Base-by-base conservation (phyloP, 345 rosid species). In the Clarkia xantiana region DNA sequence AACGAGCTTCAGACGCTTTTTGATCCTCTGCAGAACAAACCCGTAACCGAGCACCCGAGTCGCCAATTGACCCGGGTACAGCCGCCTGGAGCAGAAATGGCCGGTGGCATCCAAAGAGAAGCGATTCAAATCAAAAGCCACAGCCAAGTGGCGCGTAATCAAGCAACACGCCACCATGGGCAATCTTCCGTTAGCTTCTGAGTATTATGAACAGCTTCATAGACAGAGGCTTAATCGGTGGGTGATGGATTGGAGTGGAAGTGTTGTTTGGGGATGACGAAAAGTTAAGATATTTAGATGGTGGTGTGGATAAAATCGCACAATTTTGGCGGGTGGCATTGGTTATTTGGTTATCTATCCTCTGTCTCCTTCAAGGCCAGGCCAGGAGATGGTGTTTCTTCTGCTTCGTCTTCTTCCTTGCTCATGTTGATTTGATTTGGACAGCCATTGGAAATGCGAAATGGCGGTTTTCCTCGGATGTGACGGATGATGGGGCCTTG, bases 121-220 rank as follows among this genome's bases (percentile, higher is more conserved):
- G 8, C 49, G 68, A 14, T 51, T 73, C 84, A 74, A 71, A 68
- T 55, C 67, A 65, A 61, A 53, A 71, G 53, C 47, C 55, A 42
- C 12, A 23, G 72, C 67, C 65, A 65, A 66, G 71, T 69, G 83
- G 76, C 74, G 61, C 46, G 58, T 44, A 58, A 40, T 59, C 65
- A 71, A 55, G 66, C 52, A 67, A 61, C 91, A 69, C 62, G 74
- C 70, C 77, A 82, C 57, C 82, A 74, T 73, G 67, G 12, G 71
- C 36, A 29, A 9, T 2, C 4, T 18, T 29, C 9, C 8, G 9
- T 29, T 10, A 29, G 36, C 36, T 29, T 29, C 36, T 29, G 36
- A 29, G 4, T 7, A 29, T 29, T 29, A 29, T 29, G 36, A 29
- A 29, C 1, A 29, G 36, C 36, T 11, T 29, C 53, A 38, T 25